Evolutionary conservation across 2,329 filamentous ascomycete species (phyloP).

Genomic region (Fusarium armeniacum): DNA sequence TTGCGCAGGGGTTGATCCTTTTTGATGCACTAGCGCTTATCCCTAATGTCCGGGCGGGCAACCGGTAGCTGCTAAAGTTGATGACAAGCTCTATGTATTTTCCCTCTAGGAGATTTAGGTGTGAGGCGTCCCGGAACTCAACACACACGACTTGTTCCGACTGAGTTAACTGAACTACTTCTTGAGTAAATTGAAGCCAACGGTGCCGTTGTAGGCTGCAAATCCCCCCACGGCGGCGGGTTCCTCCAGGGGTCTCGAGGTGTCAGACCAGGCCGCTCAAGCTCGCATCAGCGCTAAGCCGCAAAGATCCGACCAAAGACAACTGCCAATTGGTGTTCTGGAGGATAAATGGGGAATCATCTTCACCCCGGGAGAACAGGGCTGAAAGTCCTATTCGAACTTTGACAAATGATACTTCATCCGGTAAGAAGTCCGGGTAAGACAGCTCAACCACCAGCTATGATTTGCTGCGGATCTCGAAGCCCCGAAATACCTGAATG

Average conservation of each 20-base stretch:
- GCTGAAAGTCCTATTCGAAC: not conserved
- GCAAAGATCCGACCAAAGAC: not conserved
- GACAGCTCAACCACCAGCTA: no score
- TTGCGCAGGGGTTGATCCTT: constrained; percentile 8
- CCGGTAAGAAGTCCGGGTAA: not conserved
- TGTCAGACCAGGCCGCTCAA: not conserved
- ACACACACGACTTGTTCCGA: not conserved
- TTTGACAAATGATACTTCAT: not conserved
- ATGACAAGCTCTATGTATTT: not conserved
- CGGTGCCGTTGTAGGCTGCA: not conserved
- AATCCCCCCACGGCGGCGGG: no score
- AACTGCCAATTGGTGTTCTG: constrained; percentile 5
- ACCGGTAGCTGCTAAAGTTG: not conserved
- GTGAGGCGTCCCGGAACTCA: not conserved
- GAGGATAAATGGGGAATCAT: not conserved
- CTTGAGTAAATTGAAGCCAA: not conserved
- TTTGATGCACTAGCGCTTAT: constrained; percentile 28
- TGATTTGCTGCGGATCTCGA: constrained; percentile 8
- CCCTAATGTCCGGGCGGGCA: not conserved
- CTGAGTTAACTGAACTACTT: not conserved
- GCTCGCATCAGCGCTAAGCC: constrained; percentile 16
- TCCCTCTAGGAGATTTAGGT: not conserved
- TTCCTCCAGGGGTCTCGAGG: not conserved
- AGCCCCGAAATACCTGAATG: not conserved
- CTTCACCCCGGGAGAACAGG: constrained; percentile 17